Evolutionary conservation across 1,139 yeast genomes (phyloP).

Genomic region (Pichia sp.): DNA sequence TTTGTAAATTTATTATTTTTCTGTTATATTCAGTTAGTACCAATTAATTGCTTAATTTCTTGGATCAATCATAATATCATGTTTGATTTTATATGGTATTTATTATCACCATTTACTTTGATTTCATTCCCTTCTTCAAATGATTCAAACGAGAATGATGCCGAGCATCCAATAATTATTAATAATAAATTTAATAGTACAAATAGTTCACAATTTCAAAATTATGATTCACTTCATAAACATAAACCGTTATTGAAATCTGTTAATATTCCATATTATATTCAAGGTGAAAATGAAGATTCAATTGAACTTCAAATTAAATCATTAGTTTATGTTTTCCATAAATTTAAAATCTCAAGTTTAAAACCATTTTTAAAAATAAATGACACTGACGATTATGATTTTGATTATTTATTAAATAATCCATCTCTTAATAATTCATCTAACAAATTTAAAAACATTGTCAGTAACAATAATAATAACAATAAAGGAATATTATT

Average conservation of each 20-base stretch:
- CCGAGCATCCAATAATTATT: too few species aligned
- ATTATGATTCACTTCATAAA: neutral
- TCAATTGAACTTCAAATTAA: constrained; percentile 54
- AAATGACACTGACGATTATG: constrained; percentile 16
- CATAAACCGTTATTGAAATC: constrained; percentile 15
- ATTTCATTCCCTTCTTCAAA: constrained; percentile 4
- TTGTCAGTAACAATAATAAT: neutral
- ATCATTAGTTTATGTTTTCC: constrained; percentile 50
- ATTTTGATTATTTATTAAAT: constrained; percentile 17
- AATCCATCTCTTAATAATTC: neutral
- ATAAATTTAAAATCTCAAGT: constrained; percentile 43
- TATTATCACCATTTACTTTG: constrained; percentile 10
- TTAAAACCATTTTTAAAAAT: constrained; percentile 37
- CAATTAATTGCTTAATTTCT: too few species aligned
- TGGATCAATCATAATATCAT: too few species aligned
- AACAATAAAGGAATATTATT: constrained; percentile 11
- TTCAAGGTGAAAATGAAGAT: constrained; percentile 45
- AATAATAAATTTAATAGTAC: too few species aligned
- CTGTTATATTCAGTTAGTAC: too few species aligned
- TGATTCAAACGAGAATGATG: neutral
- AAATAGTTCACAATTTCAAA: neutral
- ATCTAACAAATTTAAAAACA: neutral
- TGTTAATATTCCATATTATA: constrained; percentile 40
- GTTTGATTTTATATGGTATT: constrained; percentile 12
- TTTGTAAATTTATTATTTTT: too few species aligned